Base-by-base conservation (phyloP, 2,329 filamentous ascomycete species). In the Thielaviopsis cerberus region DNA sequence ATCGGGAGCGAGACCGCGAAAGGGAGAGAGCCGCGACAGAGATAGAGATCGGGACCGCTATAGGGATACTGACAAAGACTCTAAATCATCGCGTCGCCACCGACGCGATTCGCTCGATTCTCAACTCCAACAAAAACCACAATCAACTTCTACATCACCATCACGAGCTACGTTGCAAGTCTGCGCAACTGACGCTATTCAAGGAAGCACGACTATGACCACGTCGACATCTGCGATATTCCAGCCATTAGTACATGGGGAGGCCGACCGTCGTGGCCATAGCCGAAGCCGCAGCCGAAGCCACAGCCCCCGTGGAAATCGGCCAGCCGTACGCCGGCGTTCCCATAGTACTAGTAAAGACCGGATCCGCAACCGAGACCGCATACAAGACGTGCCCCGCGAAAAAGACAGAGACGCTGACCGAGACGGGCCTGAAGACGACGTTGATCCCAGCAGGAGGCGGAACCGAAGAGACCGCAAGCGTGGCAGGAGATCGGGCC, bases 311-410 rank as follows among this genome's bases (percentile, higher is more conserved):
- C 23, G 53, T 20, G 26, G 20, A 20, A 57, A 30, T 20, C 56
- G 56, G 10, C 20, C 51, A 57, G 37, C 20, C 7, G 17, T 53
- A 22, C 58, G 58, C 24, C 41, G 30, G 25, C 37, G 54, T 10
- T 60, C 58, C 8, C 34, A 45, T 34, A 60, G 53, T 25, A 20
- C 30, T 26, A 59, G 54, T 27, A 34, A 55, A 51, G 59, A 60
- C 8, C 52, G 56, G 4, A 48, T 26, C 20, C 56, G 51, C 27
- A 53, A 57, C 23, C 45, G 45, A 27, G 51, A 60, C 22, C 67
- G 65, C 41, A 69, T 68, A 61, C 68, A 67, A 57, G 68, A 68
- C 54, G 68, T 67, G 58, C 68, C 66, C 57, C 66, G 62, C 55
- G 65, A 63, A 34, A 20, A 13, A 30, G 55, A 57, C 67, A 68